Conservation (phyloP, 306 rosid genomes). For the Citrullus colocynthis region DNA sequence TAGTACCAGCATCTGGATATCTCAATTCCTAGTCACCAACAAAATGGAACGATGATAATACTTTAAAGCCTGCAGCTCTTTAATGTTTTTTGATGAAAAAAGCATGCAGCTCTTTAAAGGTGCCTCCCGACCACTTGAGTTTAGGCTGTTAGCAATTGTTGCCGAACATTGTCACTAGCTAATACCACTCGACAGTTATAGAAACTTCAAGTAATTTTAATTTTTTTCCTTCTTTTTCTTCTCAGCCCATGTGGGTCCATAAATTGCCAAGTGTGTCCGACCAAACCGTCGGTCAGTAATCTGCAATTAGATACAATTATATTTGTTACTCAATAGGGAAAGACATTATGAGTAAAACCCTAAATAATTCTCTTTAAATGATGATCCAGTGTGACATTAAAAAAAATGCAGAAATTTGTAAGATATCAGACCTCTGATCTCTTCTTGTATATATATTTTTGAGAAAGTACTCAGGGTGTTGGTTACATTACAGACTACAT, state of each 20-base stretch:
- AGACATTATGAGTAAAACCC: neutral
- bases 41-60: neutral
- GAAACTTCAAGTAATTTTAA: conserved; percentile 11
- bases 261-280: conserved; percentile 74
- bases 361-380: neutral
- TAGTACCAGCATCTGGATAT: neutral
- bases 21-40: neutral
- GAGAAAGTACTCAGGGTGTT: neutral
- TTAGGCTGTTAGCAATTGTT: neutral
- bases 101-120: neutral
- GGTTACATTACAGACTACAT: neutral
- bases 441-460: neutral
- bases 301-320: conserved; percentile 26
- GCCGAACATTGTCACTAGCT: neutral
- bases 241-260: conserved; percentile 91
- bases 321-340: conserved; percentile 9
- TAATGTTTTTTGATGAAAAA: neutral
- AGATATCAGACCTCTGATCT: neutral
- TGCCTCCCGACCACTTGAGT: neutral
- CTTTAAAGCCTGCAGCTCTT: neutral
- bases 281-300: conserved; percentile 78
- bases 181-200: conserved; percentile 16
- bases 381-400: neutral
- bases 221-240: conserved; percentile 40
- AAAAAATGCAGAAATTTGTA: neutral